phyloP scores from a whole-genome alignment of 768 basidiomycete species.

The Suillus brevipes region DNA sequence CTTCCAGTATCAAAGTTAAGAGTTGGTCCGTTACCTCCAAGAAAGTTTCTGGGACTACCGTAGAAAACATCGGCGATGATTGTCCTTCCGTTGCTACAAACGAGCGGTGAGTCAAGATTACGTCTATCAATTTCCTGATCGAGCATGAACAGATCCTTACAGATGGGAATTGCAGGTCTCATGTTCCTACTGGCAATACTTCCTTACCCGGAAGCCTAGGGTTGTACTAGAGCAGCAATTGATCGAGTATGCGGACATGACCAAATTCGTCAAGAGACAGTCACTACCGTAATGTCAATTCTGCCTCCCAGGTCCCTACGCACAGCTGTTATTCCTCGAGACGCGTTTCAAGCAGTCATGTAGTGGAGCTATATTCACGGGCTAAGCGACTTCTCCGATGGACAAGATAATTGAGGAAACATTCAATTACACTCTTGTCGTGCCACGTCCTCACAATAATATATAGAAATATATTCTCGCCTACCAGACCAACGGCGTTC shows the following conservation, averaged over 20 bases:
- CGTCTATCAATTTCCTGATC: background rate
- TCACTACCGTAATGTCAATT: background rate
- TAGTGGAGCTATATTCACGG: background rate
- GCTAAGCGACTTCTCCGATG: background rate
- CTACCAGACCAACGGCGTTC: background rate
- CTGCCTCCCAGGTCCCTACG: background rate
- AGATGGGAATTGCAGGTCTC: background rate
- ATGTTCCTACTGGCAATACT: conserved; percentile 9
- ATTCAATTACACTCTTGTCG: background rate
- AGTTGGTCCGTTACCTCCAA: background rate
- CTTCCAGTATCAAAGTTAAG: too few relatives aligned
- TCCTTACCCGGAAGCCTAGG: conserved; percentile 12
- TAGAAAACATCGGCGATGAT: background rate
- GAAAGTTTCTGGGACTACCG: background rate
- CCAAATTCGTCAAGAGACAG: background rate
- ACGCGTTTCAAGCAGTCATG: background rate
- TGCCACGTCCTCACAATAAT: too few relatives aligned
- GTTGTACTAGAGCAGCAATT: conserved; percentile 16
- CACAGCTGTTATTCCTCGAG: background rate
- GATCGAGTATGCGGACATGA: conserved; percentile 3
- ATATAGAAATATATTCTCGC: background rate
- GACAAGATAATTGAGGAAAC: background rate
- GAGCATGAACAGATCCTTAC: background rate
- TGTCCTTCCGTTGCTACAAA: background rate
- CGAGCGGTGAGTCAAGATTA: background rate